Evolutionary conservation across 2,329 filamentous ascomycete species (phyloP).

Genomic region (Penicillium hordei): DNA sequence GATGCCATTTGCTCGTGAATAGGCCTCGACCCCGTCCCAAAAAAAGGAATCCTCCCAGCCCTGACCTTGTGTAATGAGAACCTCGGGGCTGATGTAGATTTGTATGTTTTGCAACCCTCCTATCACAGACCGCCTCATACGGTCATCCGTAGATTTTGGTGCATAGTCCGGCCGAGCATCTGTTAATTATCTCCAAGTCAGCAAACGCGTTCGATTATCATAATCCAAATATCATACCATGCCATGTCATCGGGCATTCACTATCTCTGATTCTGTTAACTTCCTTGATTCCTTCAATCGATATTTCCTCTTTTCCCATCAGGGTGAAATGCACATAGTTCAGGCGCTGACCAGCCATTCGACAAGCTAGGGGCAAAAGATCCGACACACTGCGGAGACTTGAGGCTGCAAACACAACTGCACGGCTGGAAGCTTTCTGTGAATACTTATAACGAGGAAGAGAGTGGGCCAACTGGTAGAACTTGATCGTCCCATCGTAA

Average conservation of each 20-base stretch:
- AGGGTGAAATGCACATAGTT: conserved; percentile 81
- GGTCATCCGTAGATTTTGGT: conserved; percentile 65
- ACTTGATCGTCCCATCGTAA: conserved; percentile 68
- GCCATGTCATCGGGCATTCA: conserved; percentile 65
- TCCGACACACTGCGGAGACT: conserved; percentile 70
- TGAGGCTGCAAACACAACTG: conserved; percentile 73
- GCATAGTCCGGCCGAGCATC: conserved; percentile 75
- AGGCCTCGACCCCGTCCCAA: conserved; percentile 57
- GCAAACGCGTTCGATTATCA: conserved; percentile 9
- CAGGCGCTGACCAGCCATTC: conserved; percentile 69
- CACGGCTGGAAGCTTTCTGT: conserved; percentile 60
- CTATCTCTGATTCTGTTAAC: conserved; percentile 74
- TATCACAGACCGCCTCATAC: conserved; percentile 64
- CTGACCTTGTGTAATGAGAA: conserved; percentile 69
- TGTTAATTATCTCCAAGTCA: conserved; percentile 14
- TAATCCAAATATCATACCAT: conserved; percentile 54
- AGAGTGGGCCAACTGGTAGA: conserved; percentile 62
- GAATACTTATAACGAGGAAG: conserved; percentile 58
- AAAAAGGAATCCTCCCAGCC: conserved; percentile 69
- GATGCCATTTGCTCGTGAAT: conserved; percentile 53
- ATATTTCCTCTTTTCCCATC: conserved; percentile 70
- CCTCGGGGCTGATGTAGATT: conserved; percentile 73
- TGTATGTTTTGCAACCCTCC: conserved; percentile 71
- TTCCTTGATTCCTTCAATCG: conserved; percentile 65
- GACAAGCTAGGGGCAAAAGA: conserved; percentile 78